Conservation (phyloP, 2,329 filamentous ascomycete genomes). For the Eutypa lata region DNA sequence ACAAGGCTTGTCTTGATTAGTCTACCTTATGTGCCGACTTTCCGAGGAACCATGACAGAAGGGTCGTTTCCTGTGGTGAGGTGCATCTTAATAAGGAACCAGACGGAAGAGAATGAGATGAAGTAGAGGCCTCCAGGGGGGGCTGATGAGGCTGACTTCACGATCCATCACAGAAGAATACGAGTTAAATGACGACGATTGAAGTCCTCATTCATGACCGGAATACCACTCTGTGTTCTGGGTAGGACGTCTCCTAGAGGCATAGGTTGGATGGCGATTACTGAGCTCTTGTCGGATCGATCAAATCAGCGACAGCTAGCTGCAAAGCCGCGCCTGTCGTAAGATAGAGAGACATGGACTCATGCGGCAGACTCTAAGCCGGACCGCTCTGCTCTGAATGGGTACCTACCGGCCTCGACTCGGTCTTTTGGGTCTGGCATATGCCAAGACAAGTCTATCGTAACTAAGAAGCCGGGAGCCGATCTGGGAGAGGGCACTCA, state of each 20-base stretch:
- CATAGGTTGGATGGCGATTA: too few relatives aligned
- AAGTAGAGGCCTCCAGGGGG: background rate
- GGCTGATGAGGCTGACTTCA: background rate
- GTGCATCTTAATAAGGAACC: background rate
- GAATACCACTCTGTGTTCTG: too few relatives aligned
- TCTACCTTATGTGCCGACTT: constrained; percentile 1
- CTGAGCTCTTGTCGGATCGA: too few relatives aligned
- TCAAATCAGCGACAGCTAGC: too few relatives aligned
- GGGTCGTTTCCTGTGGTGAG: background rate
- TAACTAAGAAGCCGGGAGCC: background rate
- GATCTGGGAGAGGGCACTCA: too few relatives aligned
- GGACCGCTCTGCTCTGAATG: background rate
- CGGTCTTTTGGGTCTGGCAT: background rate
- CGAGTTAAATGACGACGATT: too few relatives aligned
- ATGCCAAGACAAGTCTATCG: background rate
- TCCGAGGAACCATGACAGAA: background rate
- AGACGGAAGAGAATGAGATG: background rate
- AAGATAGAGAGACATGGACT: background rate
- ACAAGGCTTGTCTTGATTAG: constrained; percentile 1
- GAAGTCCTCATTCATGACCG: too few relatives aligned
- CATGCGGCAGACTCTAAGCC: background rate
- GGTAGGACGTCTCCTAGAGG: too few relatives aligned
- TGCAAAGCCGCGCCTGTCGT: background rate
- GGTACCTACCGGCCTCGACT: background rate
- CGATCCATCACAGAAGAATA: too few relatives aligned